Base-by-base conservation (phyloP, 2,329 filamentous ascomycete species). In the Aspergillus neoniger region DNA sequence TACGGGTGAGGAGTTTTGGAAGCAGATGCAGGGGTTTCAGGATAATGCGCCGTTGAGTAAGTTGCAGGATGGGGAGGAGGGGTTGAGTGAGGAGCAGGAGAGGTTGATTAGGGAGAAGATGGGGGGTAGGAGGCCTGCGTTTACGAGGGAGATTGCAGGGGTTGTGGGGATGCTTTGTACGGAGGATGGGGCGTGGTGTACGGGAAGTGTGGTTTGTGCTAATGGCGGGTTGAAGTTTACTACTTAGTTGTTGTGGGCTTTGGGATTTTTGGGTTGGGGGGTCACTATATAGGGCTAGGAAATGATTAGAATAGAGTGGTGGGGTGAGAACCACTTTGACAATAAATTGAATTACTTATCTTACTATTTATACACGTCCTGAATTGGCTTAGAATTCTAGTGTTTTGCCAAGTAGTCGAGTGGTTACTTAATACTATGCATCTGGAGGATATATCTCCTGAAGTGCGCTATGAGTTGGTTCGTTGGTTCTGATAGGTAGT, bases 161-260 rank as follows among this genome's bases (percentile, higher is more conserved):
- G 84, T 91, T 5, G 87, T 92, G 17, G 89, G 85, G 2, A 92
- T 93, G 89, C 76, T 93, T 21, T 91, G 89, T 72, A 83, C 84
- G 5, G 80, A 82, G 5, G 91, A 94, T 72, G 83, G 85, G n/a
- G 84, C 81, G 7, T 94, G 90, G 90, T 88, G 86, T 70, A 95
- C 91, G 0, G 91, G 91, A 1, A 89, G 88, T 74, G 88, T 92
- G 23, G 85, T 95, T 4, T 91, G 88, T 77, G 90, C 90, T 7
- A 94, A 94, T 71, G 91, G 91, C 1, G 91, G 91, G 6, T 88
- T 92, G 85, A 83, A 30, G 17, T 55, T 55, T 32, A 43, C 38
- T 3, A 30, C 39, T 2, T 55, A 25, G 14, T 28, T 36, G 15
- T 12, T 51, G 25, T n/a, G 8, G 25, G 25, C 2, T 2, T 28